Base-by-base conservation (phyloP, 192 early-diverging fungal genomes). In the Mortierella hygrophila region DNA sequence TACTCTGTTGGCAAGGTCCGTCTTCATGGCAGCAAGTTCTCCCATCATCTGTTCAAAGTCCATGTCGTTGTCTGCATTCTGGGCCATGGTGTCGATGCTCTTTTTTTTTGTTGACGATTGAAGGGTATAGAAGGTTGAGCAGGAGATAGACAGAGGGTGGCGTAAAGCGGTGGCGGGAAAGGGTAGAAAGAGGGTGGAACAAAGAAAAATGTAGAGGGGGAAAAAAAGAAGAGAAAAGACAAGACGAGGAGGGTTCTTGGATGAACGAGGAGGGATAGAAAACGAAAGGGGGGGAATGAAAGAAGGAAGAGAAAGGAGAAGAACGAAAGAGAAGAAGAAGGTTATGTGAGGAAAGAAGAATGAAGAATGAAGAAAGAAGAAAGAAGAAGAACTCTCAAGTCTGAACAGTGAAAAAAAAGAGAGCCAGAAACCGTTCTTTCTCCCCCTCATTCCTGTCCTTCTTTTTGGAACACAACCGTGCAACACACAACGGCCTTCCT, bases 31-130 rank as follows among this genome's bases (percentile, higher is more conserved):
- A 26, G 74, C 84, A 40, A 86, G 79, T 40, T 81, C 79, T 49
- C 79, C 84, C 84, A 86, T 81, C 84, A 86, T 86, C 84, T 86
- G 70, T 40, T 86, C 84, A 80, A 81, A 86, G 41, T 86, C 84
- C 21, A 86, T 65, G 60, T 65, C 60, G 16, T 18, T 78, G 32
- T 85, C 83, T 18, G n/a, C 82, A 80, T 80, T 77, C 44, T 72
- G 74, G 0, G 37, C 63, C 26, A 75, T 75, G 54, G 68, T 75
- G 71, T 75, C 75, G 65, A 75, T 55, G 75, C 80, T 86, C 21
- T 20, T 38, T 55, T 37, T 42, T 26, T 26, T 44, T 68, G 21
- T 23, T 18, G 9, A 23, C 13, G 42, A 44, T 13, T 18, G 13
- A 29, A 23, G 20, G 35, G 10, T 13, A 57, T 29, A 40, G 32